Evolutionary conservation across 2,329 filamentous ascomycete species (phyloP).

Genomic region (Beauveria sp.): DNA sequence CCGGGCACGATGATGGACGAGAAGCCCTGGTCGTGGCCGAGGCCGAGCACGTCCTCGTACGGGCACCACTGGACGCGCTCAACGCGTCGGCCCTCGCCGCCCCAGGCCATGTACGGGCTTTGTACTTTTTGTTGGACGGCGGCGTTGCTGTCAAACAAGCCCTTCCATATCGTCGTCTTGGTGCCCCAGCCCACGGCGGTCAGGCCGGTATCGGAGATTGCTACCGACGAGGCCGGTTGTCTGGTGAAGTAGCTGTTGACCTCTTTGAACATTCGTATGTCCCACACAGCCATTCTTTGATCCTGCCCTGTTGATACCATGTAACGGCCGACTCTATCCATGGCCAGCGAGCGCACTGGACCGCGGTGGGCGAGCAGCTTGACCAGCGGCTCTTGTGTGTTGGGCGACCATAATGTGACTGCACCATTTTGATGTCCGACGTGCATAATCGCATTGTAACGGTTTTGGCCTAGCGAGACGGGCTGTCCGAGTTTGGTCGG

Average conservation of each 20-base stretch:
- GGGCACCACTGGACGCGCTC: slow-evolving; percentile 88
- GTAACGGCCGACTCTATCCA: slow-evolving; percentile 86
- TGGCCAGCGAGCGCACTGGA: slow-evolving; percentile 74
- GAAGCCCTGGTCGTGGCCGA: slow-evolving; percentile 80
- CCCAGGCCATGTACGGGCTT: slow-evolving; percentile 89
- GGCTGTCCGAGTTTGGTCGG: slow-evolving; percentile 79
- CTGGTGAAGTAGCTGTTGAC: slow-evolving; percentile 83
- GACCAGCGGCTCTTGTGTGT: slow-evolving; percentile 75
- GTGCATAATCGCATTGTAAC: slow-evolving; percentile 85
- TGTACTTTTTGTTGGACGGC: slow-evolving; percentile 71
- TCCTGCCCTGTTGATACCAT: slow-evolving; percentile 94
- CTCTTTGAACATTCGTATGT: slow-evolving; percentile 88
- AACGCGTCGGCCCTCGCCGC: slow-evolving; percentile 72
- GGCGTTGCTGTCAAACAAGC: slow-evolving; percentile 69
- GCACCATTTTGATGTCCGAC: slow-evolving; percentile 92
- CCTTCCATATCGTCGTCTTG: slow-evolving; percentile 82
- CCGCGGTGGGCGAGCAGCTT: slow-evolving; percentile 87
- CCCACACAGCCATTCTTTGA: slow-evolving; percentile 88
- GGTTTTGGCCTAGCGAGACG: slow-evolving; percentile 79
- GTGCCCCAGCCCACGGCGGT: slow-evolving; percentile 91
- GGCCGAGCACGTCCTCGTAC: slow-evolving; percentile 85
- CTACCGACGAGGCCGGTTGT: slow-evolving; percentile 72
- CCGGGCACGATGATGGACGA: slow-evolving; percentile 85
- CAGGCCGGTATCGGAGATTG: slow-evolving; percentile 82
- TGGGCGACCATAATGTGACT: slow-evolving; percentile 93